phyloP scores from a whole-genome alignment of 371 early-diverging fungal species.

The Mortierella sp. region DNA sequence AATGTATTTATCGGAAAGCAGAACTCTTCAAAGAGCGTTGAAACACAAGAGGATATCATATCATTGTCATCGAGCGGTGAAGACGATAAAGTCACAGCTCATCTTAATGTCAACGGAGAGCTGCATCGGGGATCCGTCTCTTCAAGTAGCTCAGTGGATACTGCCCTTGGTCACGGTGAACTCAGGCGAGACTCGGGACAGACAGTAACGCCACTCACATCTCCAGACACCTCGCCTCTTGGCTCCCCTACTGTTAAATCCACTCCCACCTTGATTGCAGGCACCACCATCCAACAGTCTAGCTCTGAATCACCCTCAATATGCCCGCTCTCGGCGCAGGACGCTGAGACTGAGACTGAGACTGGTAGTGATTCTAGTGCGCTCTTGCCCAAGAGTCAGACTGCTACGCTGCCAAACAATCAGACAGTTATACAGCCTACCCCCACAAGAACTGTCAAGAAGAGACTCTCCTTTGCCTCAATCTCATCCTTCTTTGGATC shows the following conservation, averaged over 20 bases:
- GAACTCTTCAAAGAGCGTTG: constrained; percentile 2
- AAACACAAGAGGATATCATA: constrained; percentile 25
- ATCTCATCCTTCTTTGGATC: constrained; percentile 49
- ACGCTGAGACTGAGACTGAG: constrained; percentile 4
- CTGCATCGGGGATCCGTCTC: constrained; percentile 51
- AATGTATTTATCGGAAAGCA: constrained; percentile 44
- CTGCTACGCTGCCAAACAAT: not conserved
- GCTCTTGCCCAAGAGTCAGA: not conserved
- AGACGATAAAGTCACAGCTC: not conserved
- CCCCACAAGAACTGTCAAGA: constrained; percentile 44
- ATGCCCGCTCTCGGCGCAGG: constrained; percentile 3
- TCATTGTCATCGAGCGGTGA: constrained; percentile 9
- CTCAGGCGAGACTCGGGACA: constrained; percentile 25
- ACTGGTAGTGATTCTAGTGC: not conserved
- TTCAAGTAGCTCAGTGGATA: constrained; percentile 33
- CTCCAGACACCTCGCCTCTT: constrained; percentile 34
- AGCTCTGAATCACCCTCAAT: not conserved
- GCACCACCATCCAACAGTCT: not conserved
- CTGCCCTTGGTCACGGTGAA: constrained; percentile 9
- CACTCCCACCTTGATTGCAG: not conserved
- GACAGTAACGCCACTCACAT: constrained; percentile 36
- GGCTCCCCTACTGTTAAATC: constrained; percentile 12
- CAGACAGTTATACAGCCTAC: not conserved
- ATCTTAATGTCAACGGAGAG: not conserved
- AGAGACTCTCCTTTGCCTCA: constrained; percentile 47